phyloP scores from a whole-genome alignment of 176 grass and related monocot genomes.

The Musa beccarii region DNA sequence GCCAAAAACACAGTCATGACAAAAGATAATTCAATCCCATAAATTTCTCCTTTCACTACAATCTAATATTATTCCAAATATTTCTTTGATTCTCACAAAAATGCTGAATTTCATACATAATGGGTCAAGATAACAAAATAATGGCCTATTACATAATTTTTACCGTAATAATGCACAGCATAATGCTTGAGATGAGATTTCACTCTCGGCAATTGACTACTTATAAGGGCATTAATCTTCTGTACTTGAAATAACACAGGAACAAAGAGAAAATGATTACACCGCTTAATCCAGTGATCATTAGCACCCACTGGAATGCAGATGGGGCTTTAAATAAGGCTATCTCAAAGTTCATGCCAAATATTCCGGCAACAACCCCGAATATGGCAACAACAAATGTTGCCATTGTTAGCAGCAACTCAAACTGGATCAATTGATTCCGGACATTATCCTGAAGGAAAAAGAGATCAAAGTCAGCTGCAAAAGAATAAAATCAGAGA shows the following conservation, averaged over 20 bases:
- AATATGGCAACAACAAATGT: constrained; percentile 83
- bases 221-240: constrained; percentile 71
- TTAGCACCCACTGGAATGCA: constrained; percentile 69
- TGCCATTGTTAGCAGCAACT: constrained; percentile 73
- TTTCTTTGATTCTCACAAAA: neutral
- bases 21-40: neutral
- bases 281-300: constrained; percentile 37
- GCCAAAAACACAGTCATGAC: too few relatives aligned
- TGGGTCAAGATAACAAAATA: neutral
- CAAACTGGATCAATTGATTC: constrained; percentile 90
- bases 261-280: constrained; percentile 65
- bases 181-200: neutral
- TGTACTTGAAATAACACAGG: constrained; percentile 76
- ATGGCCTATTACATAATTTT: neutral
- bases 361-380: constrained; percentile 76
- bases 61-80: neutral
- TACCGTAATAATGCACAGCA: neutral
- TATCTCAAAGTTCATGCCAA: constrained; percentile 85
- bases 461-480: neutral
- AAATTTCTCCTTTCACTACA: neutral
- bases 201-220: neutral
- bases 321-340: constrained; percentile 43
- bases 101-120: neutral
- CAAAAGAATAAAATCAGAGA: neutral
- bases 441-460: constrained; percentile 71